A percentile compares a stretch with the other conserved stretches of the same genome.
Evolutionary conservation across 257 asterid species (phyloP).

Genomic region (Mitragyna speciosa): DNA sequence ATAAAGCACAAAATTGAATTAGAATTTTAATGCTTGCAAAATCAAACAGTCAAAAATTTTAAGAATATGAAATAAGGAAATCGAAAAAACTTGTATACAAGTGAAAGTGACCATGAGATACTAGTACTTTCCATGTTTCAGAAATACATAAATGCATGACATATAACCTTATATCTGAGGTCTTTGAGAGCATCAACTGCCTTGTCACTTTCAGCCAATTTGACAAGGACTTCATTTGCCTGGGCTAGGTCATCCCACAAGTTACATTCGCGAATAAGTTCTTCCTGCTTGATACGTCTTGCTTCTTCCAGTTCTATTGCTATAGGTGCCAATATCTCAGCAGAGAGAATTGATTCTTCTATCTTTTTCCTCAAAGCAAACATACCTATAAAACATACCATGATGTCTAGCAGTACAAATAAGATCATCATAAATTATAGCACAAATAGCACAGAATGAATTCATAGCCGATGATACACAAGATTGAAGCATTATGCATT

Average conservation of each 20-base stretch:
- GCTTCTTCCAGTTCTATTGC: constrained; percentile 73
- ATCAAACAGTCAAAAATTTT: neutral
- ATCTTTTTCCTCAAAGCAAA: constrained; percentile 71
- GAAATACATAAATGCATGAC: neutral
- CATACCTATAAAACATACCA: constrained; percentile 40
- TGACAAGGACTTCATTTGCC: constrained; percentile 57
- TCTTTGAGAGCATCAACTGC: constrained; percentile 67
- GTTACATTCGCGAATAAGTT: constrained; percentile 53
- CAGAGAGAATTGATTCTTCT: constrained; percentile 74
- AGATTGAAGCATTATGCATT: no score
- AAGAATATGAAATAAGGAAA: no score
- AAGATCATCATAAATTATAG: neutral
- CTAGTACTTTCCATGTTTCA: no score
- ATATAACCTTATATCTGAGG: constrained; percentile 59
- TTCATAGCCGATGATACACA: neutral
- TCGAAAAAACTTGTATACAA: no score
- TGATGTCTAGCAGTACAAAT: constrained; percentile 1
- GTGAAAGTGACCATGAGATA: neutral
- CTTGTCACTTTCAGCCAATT: constrained; percentile 65
- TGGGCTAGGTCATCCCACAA: constrained; percentile 72
- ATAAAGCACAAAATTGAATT: neutral
- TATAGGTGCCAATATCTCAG: constrained; percentile 65
- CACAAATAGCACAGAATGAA: neutral
- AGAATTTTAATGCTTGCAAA: neutral
- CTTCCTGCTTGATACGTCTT: constrained; percentile 50